Evolutionary conservation across 2,329 filamentous ascomycete genomes (phyloP), one percentile per base, ranked within the genome.

Genomic region (Pseudogymnoascus sp.): DNA sequence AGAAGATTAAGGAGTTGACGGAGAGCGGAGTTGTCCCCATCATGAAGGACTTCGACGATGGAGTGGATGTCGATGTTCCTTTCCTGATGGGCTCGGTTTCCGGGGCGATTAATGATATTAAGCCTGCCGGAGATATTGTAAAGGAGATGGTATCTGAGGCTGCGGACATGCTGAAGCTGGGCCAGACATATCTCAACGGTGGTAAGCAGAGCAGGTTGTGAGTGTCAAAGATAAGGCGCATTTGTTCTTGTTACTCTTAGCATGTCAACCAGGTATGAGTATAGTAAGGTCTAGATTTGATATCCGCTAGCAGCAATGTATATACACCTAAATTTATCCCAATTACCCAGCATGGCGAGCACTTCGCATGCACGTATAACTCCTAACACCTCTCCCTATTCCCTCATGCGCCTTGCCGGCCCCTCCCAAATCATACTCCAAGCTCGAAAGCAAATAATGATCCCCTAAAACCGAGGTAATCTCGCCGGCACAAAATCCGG

Each of bases 1-100:
- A 86, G 45, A 86, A 88, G 74, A 89, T 97, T 70, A 85, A 82
- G 76, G 82, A 84, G 74, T 78, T 97, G 72, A 92, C 89, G 35
- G 85, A 87, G 37, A 78, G 81, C 67, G 93, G 93, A 0, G 76
- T 96, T 31, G 87, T 95, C 65, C 93, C 93, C 0, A 79, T 97
- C 66, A 84, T 88, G 76, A 81, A 90, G 71, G 93, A 97, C 72
- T 79, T 96, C 70, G 90, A 96, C 59, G 81, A 91, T 62, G 89
- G 88, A 1, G 87, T 86, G 62, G 91, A 96, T 41, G 78, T 96
- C 11, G 93, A 97, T 71, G 79, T 89, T 62, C 93, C 93, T 11
- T 92, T 93, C 75, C 73, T 97, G 71, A 97, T 97, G 93, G 93
- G 93, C 1, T 91, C 96, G 77, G 92, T 97, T 7, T 90, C 91